Evolutionary conservation across 2,329 filamentous ascomycete genomes (phyloP).

Genomic region (Colletotrichum abscissum): DNA sequence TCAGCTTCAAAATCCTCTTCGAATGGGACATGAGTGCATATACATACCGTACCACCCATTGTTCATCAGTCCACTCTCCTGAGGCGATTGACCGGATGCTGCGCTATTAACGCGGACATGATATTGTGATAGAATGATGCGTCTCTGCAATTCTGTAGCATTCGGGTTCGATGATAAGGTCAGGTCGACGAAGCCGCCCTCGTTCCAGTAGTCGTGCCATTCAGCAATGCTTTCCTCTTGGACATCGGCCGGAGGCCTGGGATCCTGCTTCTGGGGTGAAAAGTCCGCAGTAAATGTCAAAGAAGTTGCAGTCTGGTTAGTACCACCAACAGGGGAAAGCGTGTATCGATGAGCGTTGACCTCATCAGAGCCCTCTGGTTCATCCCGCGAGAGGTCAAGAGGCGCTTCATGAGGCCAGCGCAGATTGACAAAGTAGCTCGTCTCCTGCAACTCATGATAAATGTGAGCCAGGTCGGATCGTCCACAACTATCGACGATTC

Average conservation of each 20-base stretch:
- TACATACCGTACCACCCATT: conserved; percentile 57
- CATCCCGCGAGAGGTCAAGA: conserved; percentile 34
- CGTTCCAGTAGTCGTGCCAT: conserved; percentile 51
- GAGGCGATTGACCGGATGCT: conserved; percentile 48
- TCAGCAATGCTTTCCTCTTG: conserved; percentile 39
- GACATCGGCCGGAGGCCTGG: conserved; percentile 41
- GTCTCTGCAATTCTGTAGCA: conserved; percentile 55
- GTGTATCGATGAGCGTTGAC: conserved; percentile 47
- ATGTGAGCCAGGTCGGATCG: conserved; percentile 43
- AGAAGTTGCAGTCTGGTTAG: neutral
- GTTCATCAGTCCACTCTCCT: conserved; percentile 53
- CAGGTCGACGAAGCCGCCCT: conserved; percentile 55
- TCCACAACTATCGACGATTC: conserved; percentile 33
- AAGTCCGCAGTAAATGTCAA: conserved; percentile 50
- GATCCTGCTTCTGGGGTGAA: conserved; percentile 40
- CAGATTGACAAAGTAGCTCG: conserved; percentile 52
- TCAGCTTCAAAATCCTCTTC: too few species aligned
- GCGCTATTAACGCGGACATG: conserved; percentile 56
- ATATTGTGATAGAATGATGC: conserved; percentile 56
- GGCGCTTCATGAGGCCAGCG: conserved; percentile 42
- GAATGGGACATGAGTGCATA: conserved; percentile 20
- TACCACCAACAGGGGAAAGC: conserved; percentile 36
- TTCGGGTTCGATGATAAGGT: conserved; percentile 47
- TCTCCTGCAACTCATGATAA: conserved; percentile 48
- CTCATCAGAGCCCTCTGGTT: conserved; percentile 39